Conservation (phyloP, 495 filamentous ascomycete species). For the Penicillium taxi region DNA sequence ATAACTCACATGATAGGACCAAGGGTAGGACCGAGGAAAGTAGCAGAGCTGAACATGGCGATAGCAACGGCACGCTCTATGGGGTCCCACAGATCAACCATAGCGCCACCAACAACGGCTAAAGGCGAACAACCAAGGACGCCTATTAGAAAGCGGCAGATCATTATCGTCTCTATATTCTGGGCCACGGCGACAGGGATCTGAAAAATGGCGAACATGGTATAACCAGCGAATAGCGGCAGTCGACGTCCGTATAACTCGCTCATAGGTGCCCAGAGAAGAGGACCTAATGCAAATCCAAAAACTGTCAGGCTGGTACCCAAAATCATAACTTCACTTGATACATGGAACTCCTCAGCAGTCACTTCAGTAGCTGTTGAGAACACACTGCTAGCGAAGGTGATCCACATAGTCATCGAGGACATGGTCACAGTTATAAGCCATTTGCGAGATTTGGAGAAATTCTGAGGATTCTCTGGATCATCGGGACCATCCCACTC, state of each 20-base stretch:
- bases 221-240: slow-evolving; percentile 50
- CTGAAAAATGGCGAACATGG: slow-evolving; percentile 52
- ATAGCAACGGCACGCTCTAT: slow-evolving; percentile 55
- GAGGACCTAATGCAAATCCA: slow-evolving; percentile 46
- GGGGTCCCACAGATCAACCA: slow-evolving; percentile 55
- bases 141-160: slow-evolving; percentile 55
- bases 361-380: slow-evolving; percentile 45
- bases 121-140: slow-evolving; percentile 57
- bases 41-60: slow-evolving; percentile 44
- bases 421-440: slow-evolving; percentile 55
- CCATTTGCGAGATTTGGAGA: slow-evolving; percentile 56
- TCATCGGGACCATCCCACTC: slow-evolving; percentile 48
- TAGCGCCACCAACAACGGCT: slow-evolving; percentile 51
- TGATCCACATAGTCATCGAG: slow-evolving; percentile 50
- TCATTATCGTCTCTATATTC: slow-evolving; percentile 50
- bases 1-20: slow-evolving; percentile 30
- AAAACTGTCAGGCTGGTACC: slow-evolving; percentile 52
- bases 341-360: slow-evolving; percentile 43
- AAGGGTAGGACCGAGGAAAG: slow-evolving; percentile 50
- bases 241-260: slow-evolving; percentile 50
- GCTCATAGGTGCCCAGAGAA: slow-evolving; percentile 48
- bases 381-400: slow-evolving; percentile 54
- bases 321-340: slow-evolving; percentile 47
- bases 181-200: slow-evolving; percentile 54
- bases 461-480: slow-evolving; percentile 67